Evolutionary conservation across 345 rosid species (phyloP).

Genomic region (Erucastrum elatum): DNA sequence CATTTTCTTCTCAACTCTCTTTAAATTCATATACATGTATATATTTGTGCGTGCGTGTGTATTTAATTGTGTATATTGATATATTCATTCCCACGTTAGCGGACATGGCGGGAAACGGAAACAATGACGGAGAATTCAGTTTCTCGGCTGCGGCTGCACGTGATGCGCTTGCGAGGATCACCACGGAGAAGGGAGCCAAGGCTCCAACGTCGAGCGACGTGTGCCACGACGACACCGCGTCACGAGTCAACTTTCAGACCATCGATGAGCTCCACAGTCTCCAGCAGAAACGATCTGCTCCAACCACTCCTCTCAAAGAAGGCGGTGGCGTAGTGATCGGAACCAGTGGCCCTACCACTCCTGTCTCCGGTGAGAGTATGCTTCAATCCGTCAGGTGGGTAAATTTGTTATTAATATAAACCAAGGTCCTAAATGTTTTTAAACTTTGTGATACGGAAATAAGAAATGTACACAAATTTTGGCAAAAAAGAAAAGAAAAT

Average conservation of each 20-base stretch:
- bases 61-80: slow-evolving; percentile 5
- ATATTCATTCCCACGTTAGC: neutral
- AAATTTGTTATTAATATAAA: neutral
- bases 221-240: slow-evolving; percentile 68
- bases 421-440: neutral
- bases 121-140: slow-evolving; percentile 33
- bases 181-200: slow-evolving; percentile 36
- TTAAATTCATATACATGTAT: neutral
- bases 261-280: slow-evolving; percentile 92
- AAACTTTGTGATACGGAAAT: neutral
- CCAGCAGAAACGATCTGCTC: slow-evolving; percentile 85
- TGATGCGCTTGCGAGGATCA: slow-evolving; percentile 41
- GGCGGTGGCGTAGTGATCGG: slow-evolving; percentile 10
- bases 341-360: slow-evolving; percentile 46
- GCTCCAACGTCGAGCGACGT: slow-evolving; percentile 28
- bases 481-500: neutral
- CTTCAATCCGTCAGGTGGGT: slow-evolving; percentile 92
- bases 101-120: slow-evolving; percentile 29
- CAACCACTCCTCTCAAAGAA: slow-evolving; percentile 66
- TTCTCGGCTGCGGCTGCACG: slow-evolving; percentile 42
- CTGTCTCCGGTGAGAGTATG: slow-evolving; percentile 61
- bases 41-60: neutral
- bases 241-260: slow-evolving; percentile 73
- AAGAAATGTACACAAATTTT: neutral
- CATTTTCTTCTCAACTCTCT: slow-evolving; percentile 1